phyloP scores from a whole-genome alignment of 148 eudicot species.

The Rhododendron ovatum region DNA sequence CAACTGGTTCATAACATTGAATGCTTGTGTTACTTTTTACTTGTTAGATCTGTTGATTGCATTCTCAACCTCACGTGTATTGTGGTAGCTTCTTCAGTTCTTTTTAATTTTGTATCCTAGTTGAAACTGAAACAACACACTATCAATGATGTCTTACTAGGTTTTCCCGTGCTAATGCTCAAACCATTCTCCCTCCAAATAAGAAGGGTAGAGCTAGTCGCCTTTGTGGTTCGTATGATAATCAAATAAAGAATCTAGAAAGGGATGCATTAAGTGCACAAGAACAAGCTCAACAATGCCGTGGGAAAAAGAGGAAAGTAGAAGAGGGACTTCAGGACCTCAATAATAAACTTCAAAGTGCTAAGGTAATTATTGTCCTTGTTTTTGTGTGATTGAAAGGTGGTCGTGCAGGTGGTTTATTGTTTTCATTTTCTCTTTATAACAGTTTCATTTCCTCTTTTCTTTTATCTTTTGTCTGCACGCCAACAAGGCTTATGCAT shows the following conservation, averaged over 20 bases:
- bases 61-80: neutral
- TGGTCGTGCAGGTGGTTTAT: neutral
- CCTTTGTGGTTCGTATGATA: constrained; percentile 78
- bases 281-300: constrained; percentile 39
- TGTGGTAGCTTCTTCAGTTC: neutral
- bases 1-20: neutral
- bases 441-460: neutral
- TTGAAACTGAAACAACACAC: neutral
- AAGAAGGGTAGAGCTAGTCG: constrained; percentile 53
- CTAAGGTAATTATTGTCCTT: constrained; percentile 46
- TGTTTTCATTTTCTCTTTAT: neutral
- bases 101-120: neutral
- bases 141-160: constrained; percentile 26
- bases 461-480: neutral
- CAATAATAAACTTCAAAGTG: constrained; percentile 29
- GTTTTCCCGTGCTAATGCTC: constrained; percentile 85
- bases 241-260: constrained; percentile 60
- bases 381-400: constrained; percentile 1
- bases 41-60: neutral
- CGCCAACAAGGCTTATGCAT: neutral
- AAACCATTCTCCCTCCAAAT: constrained; percentile 83
- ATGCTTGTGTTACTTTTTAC: neutral
- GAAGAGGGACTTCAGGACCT: constrained; percentile 43
- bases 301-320: constrained; percentile 45
- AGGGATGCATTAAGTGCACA: constrained; percentile 35